Base-by-base conservation (phyloP, 345 rosid genomes). In the Linum trigynum region DNA sequence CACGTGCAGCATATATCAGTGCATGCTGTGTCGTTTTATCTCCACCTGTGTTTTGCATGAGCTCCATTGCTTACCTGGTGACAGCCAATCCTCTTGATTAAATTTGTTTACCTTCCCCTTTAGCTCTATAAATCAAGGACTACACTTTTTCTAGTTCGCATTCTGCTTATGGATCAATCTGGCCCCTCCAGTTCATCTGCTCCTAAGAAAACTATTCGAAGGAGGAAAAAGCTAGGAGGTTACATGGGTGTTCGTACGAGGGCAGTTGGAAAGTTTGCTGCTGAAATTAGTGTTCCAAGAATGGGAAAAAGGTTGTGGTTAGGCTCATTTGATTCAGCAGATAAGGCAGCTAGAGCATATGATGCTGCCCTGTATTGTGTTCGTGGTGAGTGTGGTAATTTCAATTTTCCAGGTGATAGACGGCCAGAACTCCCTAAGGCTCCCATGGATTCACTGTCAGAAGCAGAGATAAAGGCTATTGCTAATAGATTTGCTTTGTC, bases 341-440 rank as follows among this genome's bases (percentile, higher is more conserved):
- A 79, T 67, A 77, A 72, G 66, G 83, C 86, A 66, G 86, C 86
- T 55, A 68, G 81, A 69, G 86, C 81, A 38, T 73, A 77, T 73
- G 83, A 79, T 67, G 80, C 81, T 68, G 83, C 78, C 55, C 67
- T 65, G 62, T 79, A 75, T 63, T 77, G 83, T 69, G 61, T 79
- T 40, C 79, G 58, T 51, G 83, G 83, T 38, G 73, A 73, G 17
- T 43, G 50, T 12, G 83, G 75, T 43, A 65, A 58, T 65, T 77
- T 75, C 67, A 82, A 82, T 67, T 79, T 82, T 35, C 81, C 81
- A 1, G 63, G 55, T 53, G 72, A 73, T 23, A 73, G 66, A 64
- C 77, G 71, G 75, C 51, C 64, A 37, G 12, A 32, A 38, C 51
- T 51, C 12, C 59, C 15, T 1, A 32, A 56, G 59, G 59, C 7